Evolutionary conservation across 208 protist genomes (phyloP), one percentile per base, ranked within the genome.

Genomic region (Giardia duodenalis): DNA sequence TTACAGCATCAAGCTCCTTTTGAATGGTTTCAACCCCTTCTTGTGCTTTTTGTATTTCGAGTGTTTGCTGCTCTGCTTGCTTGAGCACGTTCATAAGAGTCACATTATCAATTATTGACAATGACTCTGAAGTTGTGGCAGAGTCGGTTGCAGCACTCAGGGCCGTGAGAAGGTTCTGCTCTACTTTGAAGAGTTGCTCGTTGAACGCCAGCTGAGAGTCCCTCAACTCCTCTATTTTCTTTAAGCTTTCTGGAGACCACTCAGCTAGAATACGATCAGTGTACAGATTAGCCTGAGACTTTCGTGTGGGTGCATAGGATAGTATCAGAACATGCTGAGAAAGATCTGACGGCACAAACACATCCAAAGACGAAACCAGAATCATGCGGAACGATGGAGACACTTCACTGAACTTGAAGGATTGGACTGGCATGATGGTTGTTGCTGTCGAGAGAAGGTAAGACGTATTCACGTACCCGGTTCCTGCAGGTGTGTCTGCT

Each of bases 241-340:
- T 4, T 2, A 91, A 2, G 0, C 44, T 67, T 67, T 46, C 1
- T 47, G 88, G 88, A n/a, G 43, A 47, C 88, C 88, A 91, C 45
- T 47, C 44, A 1, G n/a, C 45, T 1, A 91, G 88, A 91, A 91
- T 47, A 47, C 10, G 2, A 3, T 91, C 44, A 1, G 47, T 91
- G 45, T 91, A 91, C 19, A 67, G 44, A 1, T 91, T 45, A 47
- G 2, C n/a, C 45, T n/a, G n/a, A 47, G 88, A 91, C 44, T 91
- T 47, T 1, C 47, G 2, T 2, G 88, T 91, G 0, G 88, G 88
- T 91, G 88, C 88, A 91, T 48, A 91, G n/a, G 88, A 91, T 4
- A 91, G 10, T 47, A 48, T 45, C 2, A 91, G 1, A 2, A 91
- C 88, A 2, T 91, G 44, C 22, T 2, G 2, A 4, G n/a, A 2